Base-by-base conservation (phyloP, 306 rosid genomes). In the Aeschynomene evenia region DNA sequence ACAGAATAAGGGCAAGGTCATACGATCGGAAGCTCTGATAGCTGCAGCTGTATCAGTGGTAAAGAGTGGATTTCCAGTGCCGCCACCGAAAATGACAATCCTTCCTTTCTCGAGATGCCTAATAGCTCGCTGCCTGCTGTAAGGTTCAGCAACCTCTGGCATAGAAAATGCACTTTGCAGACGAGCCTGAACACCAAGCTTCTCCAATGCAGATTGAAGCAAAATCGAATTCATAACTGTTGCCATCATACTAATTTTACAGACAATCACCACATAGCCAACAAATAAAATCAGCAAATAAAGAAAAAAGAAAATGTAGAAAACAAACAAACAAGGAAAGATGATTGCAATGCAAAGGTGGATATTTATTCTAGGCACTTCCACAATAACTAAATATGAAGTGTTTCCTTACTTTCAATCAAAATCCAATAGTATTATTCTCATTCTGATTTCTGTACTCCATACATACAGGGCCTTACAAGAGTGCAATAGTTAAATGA, bases 101-200 rank as follows among this genome's bases (percentile, higher is more conserved):
- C 91, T 81, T 49, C 91, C 91, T 77, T 86, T 86, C 84, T 86
- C 86, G 18, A 86, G 86, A 86, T 86, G 91, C 65, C 88, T 81
- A 68, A 84, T 86, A 64, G 91, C 88, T 65, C 88, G 81, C 66
- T 81, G 85, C 81, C 91, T 76, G 50, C 77, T 86, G 70, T 86
- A 83, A 53, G 86, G 86, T 69, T 83, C 91, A 62, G 85, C 84
- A 58, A 79, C 76, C 76, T 84, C 91, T 21, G 72, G 86, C 83
- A 86, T 81, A 22, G 88, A 31, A 39, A 86, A 61, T 51, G 82
- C 43, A 66, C 79, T 81, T 74, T 86, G 88, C 11, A 86, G 85
- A 15, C 85, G 88, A 15, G 86, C 69, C 77, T 83, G 85, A 74
- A 86, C 68, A 15, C 88, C 91, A 77, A 86, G 46, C 78, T 86